Conservation (phyloP, 2,329 filamentous ascomycete species). For the Colletotrichum simmondsii region DNA sequence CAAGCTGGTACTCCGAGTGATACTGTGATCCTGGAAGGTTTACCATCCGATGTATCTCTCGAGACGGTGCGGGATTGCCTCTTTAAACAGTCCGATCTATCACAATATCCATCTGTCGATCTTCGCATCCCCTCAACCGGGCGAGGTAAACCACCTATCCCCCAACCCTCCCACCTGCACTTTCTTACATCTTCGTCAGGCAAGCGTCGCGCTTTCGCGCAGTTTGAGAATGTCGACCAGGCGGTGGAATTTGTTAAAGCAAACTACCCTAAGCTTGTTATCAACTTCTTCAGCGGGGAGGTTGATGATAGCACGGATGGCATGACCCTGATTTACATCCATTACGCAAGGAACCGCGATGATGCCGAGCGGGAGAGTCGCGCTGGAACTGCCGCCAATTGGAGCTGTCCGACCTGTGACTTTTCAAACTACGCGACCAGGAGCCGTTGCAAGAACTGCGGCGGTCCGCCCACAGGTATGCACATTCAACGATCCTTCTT, state of each 20-base stretch:
- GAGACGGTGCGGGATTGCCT: conserved; percentile 60
- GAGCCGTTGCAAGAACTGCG: conserved; percentile 51
- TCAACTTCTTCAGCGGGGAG: conserved; percentile 46
- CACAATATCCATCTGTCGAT: conserved; percentile 50
- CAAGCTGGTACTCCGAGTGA: conserved; percentile 57
- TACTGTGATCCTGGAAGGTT: conserved; percentile 65
- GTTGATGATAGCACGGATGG: conserved; percentile 53
- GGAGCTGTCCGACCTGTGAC: conserved; percentile 47
- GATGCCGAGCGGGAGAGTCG: conserved; percentile 41
- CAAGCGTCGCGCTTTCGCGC: conserved; percentile 51
- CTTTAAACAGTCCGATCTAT: conserved; percentile 45
- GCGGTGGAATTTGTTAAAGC: conserved; percentile 54
- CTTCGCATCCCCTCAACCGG: conserved; percentile 47
- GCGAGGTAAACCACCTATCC: conserved; percentile 6
- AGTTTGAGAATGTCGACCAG: conserved; percentile 52
- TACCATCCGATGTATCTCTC: conserved; percentile 60
- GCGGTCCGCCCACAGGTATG: conserved; percentile 33
- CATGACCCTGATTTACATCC: conserved; percentile 50
- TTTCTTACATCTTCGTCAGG: conserved; percentile 41
- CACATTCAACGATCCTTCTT: not conserved
- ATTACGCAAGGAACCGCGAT: conserved; percentile 53
- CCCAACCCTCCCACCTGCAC: not conserved
- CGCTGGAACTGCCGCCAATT: conserved; percentile 41
- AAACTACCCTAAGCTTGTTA: conserved; percentile 51
- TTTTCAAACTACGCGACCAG: conserved; percentile 52